Evolutionary conservation across 2,329 filamentous ascomycete genomes (phyloP), one percentile per base, ranked within the genome.

Genomic region (Fusarium verticillioides): DNA sequence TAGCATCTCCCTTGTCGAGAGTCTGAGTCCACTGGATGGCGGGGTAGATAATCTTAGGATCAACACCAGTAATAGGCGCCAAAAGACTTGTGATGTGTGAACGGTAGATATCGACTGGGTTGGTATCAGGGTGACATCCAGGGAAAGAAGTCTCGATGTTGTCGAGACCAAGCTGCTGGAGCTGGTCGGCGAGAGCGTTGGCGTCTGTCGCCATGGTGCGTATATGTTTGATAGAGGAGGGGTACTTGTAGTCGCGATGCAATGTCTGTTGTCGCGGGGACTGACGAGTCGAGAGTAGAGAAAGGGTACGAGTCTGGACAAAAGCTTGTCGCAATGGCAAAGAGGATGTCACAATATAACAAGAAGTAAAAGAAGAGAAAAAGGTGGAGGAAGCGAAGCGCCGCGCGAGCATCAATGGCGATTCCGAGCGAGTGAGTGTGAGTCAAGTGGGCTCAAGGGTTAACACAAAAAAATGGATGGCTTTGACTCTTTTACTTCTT

Each of bases 1-100:
- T 89, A 76, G 97, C 84, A 82, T 97, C 94, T 53, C 94, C 94
- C 85, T 95, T 94, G 74, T 96, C 94, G 28, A 95, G 86, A 42
- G 91, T 90, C 70, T 90, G 86, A 9, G 94, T 96, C 93, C 93
- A 96, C 84, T 93, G 89, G 46, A 97, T 85, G 42, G 90, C 90
- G 32, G 90, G 89, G 83, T 93, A 95, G 79, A 97, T 91, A 76
- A 94, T 90, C 60, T 87, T 85, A 39, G 87, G 81, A 65, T 94
- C 92, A 34, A 94, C 92, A 28, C 92, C 92, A 5, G 92, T 93
- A 68, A 94, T 88, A 26, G 89, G 85, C 39, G 89, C 85, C 44
- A 97, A 84, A 54, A 93, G 85, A 46, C 91, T 86, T 70, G 93
- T 91, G 72, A 97, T 89, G 80, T 95, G 92, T 42, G 91, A 89